Percentiles rank a stretch among this genome's conserved stretches.
Evolutionary conservation across 148 eudicot genomes (phyloP).

Genomic region (Rhododendron griersonianum): DNA sequence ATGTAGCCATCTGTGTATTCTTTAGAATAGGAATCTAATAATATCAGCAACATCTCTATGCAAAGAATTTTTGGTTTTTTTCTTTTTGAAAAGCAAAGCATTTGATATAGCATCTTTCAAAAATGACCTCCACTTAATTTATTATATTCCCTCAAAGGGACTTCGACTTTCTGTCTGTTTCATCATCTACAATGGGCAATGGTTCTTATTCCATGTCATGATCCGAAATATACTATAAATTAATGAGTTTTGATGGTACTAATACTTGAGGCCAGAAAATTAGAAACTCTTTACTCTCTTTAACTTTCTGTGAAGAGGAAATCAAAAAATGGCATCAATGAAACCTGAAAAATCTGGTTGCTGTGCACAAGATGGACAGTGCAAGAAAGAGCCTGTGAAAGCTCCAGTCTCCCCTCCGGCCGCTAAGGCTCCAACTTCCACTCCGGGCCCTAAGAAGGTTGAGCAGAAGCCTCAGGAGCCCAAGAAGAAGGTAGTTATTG

Average conservation of each 20-base stretch:
- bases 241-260: neutral
- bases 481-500: slow-evolving; percentile 22
- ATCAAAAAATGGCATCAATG: slow-evolving; percentile 28
- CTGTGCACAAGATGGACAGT: slow-evolving; percentile 10
- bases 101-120: neutral
- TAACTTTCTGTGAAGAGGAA: neutral
- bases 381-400: slow-evolving; percentile 25
- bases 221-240: neutral
- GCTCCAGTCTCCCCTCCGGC: slow-evolving; percentile 21
- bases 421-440: slow-evolving; percentile 1
- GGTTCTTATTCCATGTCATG: neutral
- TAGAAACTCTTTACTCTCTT: neutral
- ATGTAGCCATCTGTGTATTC: neutral
- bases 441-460: slow-evolving; percentile 17
- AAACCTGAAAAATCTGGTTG: slow-evolving; percentile 28
- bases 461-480: slow-evolving; percentile 29
- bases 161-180: neutral
- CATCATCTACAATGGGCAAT: neutral
- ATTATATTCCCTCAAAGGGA: neutral
- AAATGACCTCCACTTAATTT: neutral
- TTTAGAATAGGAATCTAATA: neutral
- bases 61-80: neutral
- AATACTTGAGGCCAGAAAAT: neutral
- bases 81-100: neutral
- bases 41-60: neutral